Evolutionary conservation across 2,329 filamentous ascomycete species (phyloP).

Genomic region (Chaetomium sp.): DNA sequence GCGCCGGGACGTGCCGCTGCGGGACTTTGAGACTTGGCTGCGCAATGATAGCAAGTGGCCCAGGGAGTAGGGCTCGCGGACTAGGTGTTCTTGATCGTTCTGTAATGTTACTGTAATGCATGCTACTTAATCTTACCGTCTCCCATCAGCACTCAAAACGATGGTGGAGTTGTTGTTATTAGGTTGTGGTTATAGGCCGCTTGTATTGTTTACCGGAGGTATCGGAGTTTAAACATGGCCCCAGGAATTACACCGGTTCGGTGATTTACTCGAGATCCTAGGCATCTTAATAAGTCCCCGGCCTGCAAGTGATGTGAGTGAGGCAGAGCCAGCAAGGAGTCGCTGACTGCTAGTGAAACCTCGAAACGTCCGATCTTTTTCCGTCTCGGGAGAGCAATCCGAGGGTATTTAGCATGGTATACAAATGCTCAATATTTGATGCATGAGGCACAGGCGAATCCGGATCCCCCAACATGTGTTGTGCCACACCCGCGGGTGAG

Average conservation of each 20-base stretch:
- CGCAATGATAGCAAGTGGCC: conserved; percentile 41
- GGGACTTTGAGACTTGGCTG: conserved; percentile 45
- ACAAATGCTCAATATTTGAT: background rate
- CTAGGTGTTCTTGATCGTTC: background rate
- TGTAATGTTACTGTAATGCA: background rate
- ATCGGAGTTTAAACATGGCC: background rate
- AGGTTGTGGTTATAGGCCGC: background rate
- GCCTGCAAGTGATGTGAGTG: background rate
- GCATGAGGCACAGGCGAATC: background rate
- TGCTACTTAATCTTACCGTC: background rate
- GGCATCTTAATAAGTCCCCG: background rate
- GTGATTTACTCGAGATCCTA: background rate
- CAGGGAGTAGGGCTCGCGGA: conserved; percentile 3
- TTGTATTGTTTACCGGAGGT: background rate
- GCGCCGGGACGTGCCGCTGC: conserved; percentile 38
- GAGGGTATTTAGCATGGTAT: background rate
- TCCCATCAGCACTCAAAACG: background rate
- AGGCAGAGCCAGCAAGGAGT: background rate
- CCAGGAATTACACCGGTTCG: background rate
- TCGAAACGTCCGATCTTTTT: background rate
- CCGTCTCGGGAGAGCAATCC: background rate
- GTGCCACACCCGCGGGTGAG: conserved; percentile 7
- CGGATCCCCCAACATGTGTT: background rate
- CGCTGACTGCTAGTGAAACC: background rate
- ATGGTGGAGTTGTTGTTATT: too few relatives aligned